A percentile compares a stretch with the other conserved stretches of the same genome.
Conservation (phyloP, 1,139 yeast genomes). For the Debaryomyces subglobosus region DNA sequence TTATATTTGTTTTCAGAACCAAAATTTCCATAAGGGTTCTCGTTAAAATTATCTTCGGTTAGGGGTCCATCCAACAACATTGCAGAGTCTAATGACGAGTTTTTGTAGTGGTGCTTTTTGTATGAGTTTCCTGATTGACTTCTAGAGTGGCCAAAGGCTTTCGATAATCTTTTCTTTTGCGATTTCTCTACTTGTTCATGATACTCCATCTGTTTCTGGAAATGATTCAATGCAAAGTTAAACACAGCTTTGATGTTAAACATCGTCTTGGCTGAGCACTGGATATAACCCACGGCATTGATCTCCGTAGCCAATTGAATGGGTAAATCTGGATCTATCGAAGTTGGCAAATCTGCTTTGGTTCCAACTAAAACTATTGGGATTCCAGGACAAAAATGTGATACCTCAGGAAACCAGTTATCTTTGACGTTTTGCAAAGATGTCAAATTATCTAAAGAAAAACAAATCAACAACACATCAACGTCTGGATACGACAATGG, state of each 20-base stretch:
- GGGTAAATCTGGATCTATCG: slow-evolving; percentile 51
- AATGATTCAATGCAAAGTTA: slow-evolving; percentile 51
- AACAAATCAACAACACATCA: slow-evolving; percentile 73
- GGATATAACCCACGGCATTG: slow-evolving; percentile 77
- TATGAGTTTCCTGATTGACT: slow-evolving; percentile 27
- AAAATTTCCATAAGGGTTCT: slow-evolving; percentile 38
- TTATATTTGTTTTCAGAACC: slow-evolving; percentile 30
- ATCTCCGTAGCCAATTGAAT: slow-evolving; percentile 62
- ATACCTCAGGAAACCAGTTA: slow-evolving; percentile 85
- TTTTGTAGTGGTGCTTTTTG: slow-evolving; percentile 40
- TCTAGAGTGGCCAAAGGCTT: slow-evolving; percentile 35
- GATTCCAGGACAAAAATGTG: slow-evolving; percentile 78
- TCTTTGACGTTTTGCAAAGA: slow-evolving; percentile 76
- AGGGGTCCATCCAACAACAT: slow-evolving; percentile 44
- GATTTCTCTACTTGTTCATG: slow-evolving; percentile 44
- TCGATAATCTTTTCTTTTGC: slow-evolving; percentile 37
- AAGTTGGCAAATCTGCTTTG: slow-evolving; percentile 62
- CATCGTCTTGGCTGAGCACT: slow-evolving; percentile 76
- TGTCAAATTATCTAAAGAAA: slow-evolving; percentile 64
- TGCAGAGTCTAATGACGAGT: slow-evolving; percentile 40
- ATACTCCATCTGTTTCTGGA: slow-evolving; percentile 36
- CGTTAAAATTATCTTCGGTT: slow-evolving; percentile 34
- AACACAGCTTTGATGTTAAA: slow-evolving; percentile 70
- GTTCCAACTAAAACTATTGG: slow-evolving; percentile 81
- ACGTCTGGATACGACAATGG: slow-evolving; percentile 86